Conservation (phyloP, 345 rosid genomes). For the Syzygium jambos region DNA sequence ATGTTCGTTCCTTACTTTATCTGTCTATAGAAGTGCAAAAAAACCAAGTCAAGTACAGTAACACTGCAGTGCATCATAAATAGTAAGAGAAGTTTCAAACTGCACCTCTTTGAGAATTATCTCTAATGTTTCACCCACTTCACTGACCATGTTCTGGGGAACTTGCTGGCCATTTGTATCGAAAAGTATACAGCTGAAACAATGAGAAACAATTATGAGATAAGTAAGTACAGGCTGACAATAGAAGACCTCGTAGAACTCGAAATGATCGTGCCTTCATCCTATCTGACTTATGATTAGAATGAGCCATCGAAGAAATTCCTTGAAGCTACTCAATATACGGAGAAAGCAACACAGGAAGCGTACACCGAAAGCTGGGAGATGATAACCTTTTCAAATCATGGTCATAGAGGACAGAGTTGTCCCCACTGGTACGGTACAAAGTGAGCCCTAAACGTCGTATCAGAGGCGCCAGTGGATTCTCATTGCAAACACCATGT, state of each 20-base stretch:
- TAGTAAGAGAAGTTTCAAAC: background rate
- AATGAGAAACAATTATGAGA: background rate
- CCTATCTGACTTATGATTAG: background rate
- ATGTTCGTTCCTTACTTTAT: constrained; percentile 68
- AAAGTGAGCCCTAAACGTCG: constrained; percentile 61
- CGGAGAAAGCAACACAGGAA: background rate
- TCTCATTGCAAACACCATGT: constrained; percentile 88
- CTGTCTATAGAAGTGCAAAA: constrained; percentile 34
- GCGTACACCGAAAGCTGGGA: background rate
- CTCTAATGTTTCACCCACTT: constrained; percentile 74
- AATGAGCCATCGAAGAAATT: background rate
- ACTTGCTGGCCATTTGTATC: constrained; percentile 58
- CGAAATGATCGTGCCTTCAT: background rate
- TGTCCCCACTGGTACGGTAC: constrained; percentile 85
- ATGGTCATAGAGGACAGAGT: constrained; percentile 87
- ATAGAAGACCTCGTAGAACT: background rate
- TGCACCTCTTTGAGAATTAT: constrained; percentile 71
- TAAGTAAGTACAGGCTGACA: background rate
- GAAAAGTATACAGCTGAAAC: constrained; percentile 54
- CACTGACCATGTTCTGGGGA: constrained; percentile 50
- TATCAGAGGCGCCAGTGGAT: constrained; percentile 85
- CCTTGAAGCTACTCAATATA: background rate
- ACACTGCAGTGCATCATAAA: background rate
- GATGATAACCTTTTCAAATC: constrained; percentile 77
- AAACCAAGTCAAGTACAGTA: background rate